Percentiles rank a stretch among this genome's conserved stretches.
Evolutionary conservation across 164 flowering plant genomes (phyloP).

Genomic region (Nymphaea colorata): DNA sequence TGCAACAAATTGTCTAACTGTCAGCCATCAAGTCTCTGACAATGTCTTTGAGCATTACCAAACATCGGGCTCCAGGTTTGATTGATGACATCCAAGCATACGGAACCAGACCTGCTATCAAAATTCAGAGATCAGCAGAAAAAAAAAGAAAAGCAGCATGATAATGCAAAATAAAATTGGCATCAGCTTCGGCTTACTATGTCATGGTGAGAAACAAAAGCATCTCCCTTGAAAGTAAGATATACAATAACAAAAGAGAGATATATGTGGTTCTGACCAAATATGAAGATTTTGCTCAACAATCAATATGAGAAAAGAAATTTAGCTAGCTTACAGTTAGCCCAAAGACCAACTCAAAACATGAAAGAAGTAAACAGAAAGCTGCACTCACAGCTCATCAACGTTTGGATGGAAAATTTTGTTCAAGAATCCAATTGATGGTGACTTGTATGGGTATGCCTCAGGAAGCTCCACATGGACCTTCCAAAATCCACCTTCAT

Average conservation of each 20-base stretch:
- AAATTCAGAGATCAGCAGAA: not conserved
- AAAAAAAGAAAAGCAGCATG: too few species aligned
- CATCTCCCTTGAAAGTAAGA: not conserved
- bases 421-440: conserved; percentile 89
- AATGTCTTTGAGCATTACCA: conserved; percentile 26
- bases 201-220: not conserved
- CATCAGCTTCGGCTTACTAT: not conserved
- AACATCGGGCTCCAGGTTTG: conserved; percentile 99
- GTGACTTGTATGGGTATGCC: conserved; percentile 94
- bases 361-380: not conserved
- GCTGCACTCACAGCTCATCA: conserved; percentile 73
- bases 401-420: conserved; percentile 95
- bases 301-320: too few species aligned
- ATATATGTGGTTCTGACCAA: not conserved
- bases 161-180: not conserved
- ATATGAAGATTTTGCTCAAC: not conserved
- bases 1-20: too few species aligned
- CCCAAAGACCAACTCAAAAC: not conserved
- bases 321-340: not conserved
- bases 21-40: not conserved
- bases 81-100: conserved; percentile 96
- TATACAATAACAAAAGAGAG: not conserved
- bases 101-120: conserved; percentile 82
- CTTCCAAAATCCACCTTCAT: conserved; percentile 98
- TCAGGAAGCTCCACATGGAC: conserved; percentile 89